Base-by-base conservation (phyloP, 2,329 filamentous ascomycete species). In the Ceratocystis cubensis region DNA sequence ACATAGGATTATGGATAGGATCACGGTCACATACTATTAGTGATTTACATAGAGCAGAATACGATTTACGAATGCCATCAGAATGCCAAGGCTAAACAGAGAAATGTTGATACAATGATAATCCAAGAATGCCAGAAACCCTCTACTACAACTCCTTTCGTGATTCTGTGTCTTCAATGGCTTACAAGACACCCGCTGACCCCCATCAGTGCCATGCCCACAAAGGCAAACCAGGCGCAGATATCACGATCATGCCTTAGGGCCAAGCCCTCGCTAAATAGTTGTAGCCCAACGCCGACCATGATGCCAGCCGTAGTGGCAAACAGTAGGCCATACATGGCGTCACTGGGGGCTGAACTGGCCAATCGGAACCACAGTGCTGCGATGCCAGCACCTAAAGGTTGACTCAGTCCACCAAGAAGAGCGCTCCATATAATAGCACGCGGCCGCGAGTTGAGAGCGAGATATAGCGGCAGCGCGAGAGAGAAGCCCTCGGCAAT, bases 401-500 rank as follows among this genome's bases (percentile, higher is more conserved):
- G 94, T 73, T 99, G 94, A 63, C 86, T 91, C 5, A 94, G 79
- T 0, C 94, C 94, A 10, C 94, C 94, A 0, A 99, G 80, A 0
- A 96, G 74, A 8, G 88, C 87, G 3, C 89, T 87, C 86, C 90
- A 95, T 68, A 88, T 76, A 78, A 97, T 94, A 20, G 94, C 93
- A 71, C 86, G 88, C 73, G 84, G 78, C 59, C 91, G 87, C 67
- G 86, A 93, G 69, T 87, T 83, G 41, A 96, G 83, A 1, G 94
- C 94, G 72, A 99, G 88, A 75, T 96, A 99, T 0, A 99, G 80
- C 0, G 94, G 94, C 0, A 99, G 78, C 0, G 91, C 91, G 82
- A 99, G 88, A 69, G 92, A 90, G 74, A 97, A 97, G 1, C 94
- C 94, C 77, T 99, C 94, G 33, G 91, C 92, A 72, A 99, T 96